Conservation (phyloP, 768 basidiomycete species). For the Boletellus ananas region DNA sequence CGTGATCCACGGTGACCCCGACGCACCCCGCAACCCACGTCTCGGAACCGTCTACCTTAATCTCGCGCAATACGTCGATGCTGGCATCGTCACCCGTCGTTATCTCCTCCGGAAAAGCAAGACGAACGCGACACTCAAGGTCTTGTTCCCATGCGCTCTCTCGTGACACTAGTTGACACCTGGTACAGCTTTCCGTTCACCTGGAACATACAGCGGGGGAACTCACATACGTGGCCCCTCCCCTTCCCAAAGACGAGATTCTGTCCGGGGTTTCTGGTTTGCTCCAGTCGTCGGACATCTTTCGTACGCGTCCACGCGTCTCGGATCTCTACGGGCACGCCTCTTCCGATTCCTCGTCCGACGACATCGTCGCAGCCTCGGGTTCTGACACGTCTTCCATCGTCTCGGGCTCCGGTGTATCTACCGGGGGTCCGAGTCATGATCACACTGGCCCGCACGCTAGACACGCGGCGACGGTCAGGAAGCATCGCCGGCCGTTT, state of each 20-base stretch:
- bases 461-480: constrained; percentile 3
- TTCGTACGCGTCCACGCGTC: constrained; percentile 47
- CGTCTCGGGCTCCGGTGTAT: constrained; percentile 10
- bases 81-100: constrained; percentile 52
- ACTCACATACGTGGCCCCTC: constrained; percentile 55
- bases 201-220: constrained; percentile 54
- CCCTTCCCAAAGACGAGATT: constrained; percentile 70
- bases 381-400: constrained; percentile 23
- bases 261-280: constrained; percentile 62
- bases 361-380: constrained; percentile 1
- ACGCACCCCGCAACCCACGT: constrained; percentile 53
- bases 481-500: constrained; percentile 26
- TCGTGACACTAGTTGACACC: not conserved
- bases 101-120: constrained; percentile 71
- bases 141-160: constrained; percentile 19
- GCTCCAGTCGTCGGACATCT: constrained; percentile 50
- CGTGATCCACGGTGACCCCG: constrained; percentile 53
- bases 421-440: not conserved
- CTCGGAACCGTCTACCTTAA: constrained; percentile 68
- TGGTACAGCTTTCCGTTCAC: constrained; percentile 53
- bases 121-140: constrained; percentile 76
- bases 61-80: constrained; percentile 69
- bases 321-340: constrained; percentile 42
- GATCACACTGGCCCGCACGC: not conserved
- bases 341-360: constrained; percentile 30